Evolutionary conservation across 228 moss, liverwort and hornwort species (phyloP), one percentile per base, ranked within the genome.

Genomic region (Sphagnum magellanicum): DNA sequence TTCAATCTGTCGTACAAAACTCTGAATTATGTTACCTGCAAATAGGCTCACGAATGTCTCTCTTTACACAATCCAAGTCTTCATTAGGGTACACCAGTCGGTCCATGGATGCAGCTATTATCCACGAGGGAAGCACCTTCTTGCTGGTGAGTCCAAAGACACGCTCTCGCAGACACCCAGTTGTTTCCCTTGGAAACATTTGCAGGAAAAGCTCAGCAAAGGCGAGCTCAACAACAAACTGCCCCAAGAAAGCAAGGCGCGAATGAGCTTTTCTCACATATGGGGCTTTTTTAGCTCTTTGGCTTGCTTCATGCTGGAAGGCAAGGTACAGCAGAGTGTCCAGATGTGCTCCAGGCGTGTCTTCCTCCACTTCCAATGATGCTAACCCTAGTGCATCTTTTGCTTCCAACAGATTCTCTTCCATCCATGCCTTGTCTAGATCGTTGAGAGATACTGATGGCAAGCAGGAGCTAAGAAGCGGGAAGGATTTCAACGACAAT

Each of bases 221-320:
- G 0, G 84, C 92, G 13, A 90, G 87, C 67, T 94, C 98, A 10
- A 94, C 75, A 72, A 98, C 98, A 48, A 77, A 90, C 77, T 92
- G 85, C 0, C 98, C 98, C 57, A 98, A 71, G 79, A 98, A 98
- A 5, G 68, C 73, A 70, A 98, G 78, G 10, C 98, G 74, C n/a
- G 98, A 90, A 65, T 98, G 94, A 11, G 81, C 98, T 57, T 87
- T 89, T 49, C 86, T 75, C 4, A 94, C 88, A 78, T 87, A 86
- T 52, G 80, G 87, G 17, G 84, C 85, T 50, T 69, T 84, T 61
- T 68, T 80, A 7, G 85, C 89, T 17, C 91, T 77, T 4, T 60
- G 53, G 10, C 82, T 92, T 0, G 73, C 84, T 5, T 84, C 81
- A 64, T 94, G 94, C 62, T 98, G 92, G 57, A 98, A 94, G 59